Conservation (phyloP, 1,284 basidiomycete species). For the Microbotryum scabiosae region DNA sequence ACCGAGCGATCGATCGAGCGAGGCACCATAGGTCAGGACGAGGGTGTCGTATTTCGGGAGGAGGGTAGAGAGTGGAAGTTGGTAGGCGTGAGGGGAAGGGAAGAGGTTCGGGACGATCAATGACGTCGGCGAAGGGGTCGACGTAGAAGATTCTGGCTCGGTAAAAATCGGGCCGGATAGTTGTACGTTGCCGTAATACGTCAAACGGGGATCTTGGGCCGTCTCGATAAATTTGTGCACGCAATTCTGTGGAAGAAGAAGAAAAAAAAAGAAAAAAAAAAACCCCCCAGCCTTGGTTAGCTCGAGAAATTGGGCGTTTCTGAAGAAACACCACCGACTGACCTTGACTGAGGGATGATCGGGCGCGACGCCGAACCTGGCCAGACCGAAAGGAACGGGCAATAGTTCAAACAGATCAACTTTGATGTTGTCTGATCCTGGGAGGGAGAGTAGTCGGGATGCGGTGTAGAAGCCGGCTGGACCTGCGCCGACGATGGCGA, state of each 20-base stretch:
- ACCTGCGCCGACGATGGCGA: slow-evolving; percentile 79
- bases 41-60: slow-evolving; percentile 68
- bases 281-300: not conserved
- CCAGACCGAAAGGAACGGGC: slow-evolving; percentile 90
- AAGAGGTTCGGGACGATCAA: slow-evolving; percentile 17
- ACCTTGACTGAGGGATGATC: slow-evolving; percentile 99
- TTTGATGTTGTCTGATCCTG: slow-evolving; percentile 45
- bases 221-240: slow-evolving; percentile 84
- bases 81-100: slow-evolving; percentile 47
- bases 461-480: slow-evolving; percentile 95
- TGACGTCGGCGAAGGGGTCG: not conserved
- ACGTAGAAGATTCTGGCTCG: slow-evolving; percentile 10
- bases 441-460: slow-evolving; percentile 61
- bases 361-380: slow-evolving; percentile 93
- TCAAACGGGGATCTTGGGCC: slow-evolving; percentile 63
- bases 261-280: too few species aligned
- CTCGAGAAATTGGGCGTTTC: not conserved
- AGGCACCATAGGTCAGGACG: slow-evolving; percentile 70
- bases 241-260: slow-evolving; percentile 62
- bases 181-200: slow-evolving; percentile 88
- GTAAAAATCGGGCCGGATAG: slow-evolving; percentile 45
- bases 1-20: slow-evolving; percentile 45
- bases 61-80: slow-evolving; percentile 53
- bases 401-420: slow-evolving; percentile 89
- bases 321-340: slow-evolving; percentile 28